Conservation (phyloP, 495 filamentous ascomycete genomes). For the Trichocladium uniseriatum region DNA sequence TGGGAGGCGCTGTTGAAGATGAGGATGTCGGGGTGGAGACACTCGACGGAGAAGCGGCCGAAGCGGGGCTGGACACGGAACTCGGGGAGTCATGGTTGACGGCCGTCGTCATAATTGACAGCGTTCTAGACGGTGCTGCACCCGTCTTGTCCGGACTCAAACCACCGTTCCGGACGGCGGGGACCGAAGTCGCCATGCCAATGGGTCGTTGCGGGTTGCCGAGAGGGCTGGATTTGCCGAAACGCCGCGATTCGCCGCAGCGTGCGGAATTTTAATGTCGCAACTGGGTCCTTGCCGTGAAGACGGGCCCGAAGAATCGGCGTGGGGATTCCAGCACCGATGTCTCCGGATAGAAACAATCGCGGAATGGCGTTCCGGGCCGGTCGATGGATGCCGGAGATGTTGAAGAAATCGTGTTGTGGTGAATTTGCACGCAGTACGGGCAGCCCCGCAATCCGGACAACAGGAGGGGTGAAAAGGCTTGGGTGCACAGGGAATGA, state of each 20-base stretch:
- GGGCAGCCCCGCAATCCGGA: too few relatives aligned
- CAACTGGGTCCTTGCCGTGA: background rate
- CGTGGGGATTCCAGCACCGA: background rate
- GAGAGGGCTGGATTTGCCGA: background rate
- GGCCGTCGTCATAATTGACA: slow-evolving; percentile 15
- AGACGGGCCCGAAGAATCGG: too few relatives aligned
- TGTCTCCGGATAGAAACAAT: too few relatives aligned
- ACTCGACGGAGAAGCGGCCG: slow-evolving; percentile 18
- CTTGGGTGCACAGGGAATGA: too few relatives aligned
- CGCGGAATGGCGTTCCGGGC: too few relatives aligned
- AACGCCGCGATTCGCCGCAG: slow-evolving; percentile 7
- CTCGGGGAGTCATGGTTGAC: slow-evolving; percentile 10
- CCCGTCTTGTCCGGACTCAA: background rate
- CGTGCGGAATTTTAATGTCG: slow-evolving; percentile 7
- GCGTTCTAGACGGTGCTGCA: slow-evolving; percentile 1
- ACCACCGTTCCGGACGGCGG: background rate
- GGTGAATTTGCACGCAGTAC: too few relatives aligned
- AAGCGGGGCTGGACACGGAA: slow-evolving; percentile 22
- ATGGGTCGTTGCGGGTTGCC: background rate
- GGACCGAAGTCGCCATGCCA: slow-evolving; percentile 8
- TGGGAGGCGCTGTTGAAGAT: slow-evolving; percentile 15
- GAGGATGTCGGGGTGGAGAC: slow-evolving; percentile 20
- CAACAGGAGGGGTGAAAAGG: too few relatives aligned
- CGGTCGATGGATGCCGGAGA: too few relatives aligned
- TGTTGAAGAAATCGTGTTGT: too few relatives aligned